phyloP scores from a whole-genome alignment of 352 stramenopile species.

The Hyaloperonospora brassicae region DNA sequence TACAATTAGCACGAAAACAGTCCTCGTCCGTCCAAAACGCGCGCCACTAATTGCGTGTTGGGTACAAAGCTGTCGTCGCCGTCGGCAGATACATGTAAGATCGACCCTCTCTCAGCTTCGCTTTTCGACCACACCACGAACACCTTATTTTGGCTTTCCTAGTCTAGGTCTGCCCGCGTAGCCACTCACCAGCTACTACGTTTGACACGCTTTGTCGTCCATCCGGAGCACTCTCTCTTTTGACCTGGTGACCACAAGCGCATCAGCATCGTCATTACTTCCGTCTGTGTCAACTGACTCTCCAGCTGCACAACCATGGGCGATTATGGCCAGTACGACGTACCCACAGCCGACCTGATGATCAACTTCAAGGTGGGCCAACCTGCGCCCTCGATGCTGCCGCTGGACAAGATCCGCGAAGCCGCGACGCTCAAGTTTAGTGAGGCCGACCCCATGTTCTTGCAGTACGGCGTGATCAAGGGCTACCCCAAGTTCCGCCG shows the following conservation, averaged over 20 bases:
- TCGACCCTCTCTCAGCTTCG: too few relatives aligned
- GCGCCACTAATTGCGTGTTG: too few relatives aligned
- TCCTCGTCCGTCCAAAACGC: too few relatives aligned
- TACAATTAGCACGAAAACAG: too few relatives aligned
- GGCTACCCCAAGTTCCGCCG: conserved; percentile 83
- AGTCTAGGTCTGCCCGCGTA: not conserved
- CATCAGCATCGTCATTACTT: too few relatives aligned
- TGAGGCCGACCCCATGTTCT: conserved; percentile 80
- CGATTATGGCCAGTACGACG: conserved; percentile 81
- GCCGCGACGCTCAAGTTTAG: conserved; percentile 70
- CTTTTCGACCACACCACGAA: not conserved
- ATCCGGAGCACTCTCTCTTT: not conserved
- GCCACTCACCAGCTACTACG: not conserved
- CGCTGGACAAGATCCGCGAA: conserved; percentile 82
- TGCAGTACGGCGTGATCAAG: conserved; percentile 86
- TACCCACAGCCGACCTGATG: conserved; percentile 68
- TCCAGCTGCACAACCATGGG: conserved; percentile 35
- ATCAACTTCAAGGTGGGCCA: conserved; percentile 90
- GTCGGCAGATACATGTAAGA: too few relatives aligned
- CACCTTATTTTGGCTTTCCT: not conserved
- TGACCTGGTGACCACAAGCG: not conserved
- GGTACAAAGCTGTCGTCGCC: too few relatives aligned
- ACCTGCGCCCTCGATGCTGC: conserved; percentile 72
- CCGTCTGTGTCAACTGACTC: too few relatives aligned
- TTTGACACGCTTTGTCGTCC: not conserved